Base-by-base conservation (phyloP, 805 yeast genomes). In the Geotrichum ghanense region DNA sequence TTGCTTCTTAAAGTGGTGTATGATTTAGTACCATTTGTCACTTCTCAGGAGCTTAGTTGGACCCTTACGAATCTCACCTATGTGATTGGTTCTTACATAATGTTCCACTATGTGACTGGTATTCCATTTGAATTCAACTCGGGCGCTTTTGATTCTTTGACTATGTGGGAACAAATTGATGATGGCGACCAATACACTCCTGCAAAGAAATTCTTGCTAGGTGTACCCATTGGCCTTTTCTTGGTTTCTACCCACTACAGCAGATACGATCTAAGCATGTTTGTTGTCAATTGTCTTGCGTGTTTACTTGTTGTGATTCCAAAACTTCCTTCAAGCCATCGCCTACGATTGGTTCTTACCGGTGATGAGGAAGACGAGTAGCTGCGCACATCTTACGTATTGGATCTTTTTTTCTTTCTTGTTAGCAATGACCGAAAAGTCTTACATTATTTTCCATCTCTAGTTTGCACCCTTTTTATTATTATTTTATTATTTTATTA, bases 131-230 rank as follows among this genome's bases (percentile, higher is more conserved):
- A 92, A 57, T 89, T 90, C 69, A 92, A 89, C 61, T 81, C 84
- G 37, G 98, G 98, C 40, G 97, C 97, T 0, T 92, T 83, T 65
- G 98, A 90, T 62, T 81, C 86, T 59, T 72, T 90, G 54, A 92
- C 96, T 20, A 87, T 90, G 97, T 90, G 98, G 98, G 98, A 90
- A 66, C 98, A 90, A 66, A 81, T 83, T 49, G 94, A 85, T 63
- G 80, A 89, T 58, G 98, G 97, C 49, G 97, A 88, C 60, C 95
- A 88, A 64, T 90, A 89, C 63, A 92, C 98, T 0, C 98, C 98
- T 10, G 81, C 95, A 34, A 89, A 92, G 71, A 90, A 90, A 66
- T 90, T 88, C 60, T 70, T 90, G 53, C 76, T 90, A 68, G 79
- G 85, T 44, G 96, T 92, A n/a, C 98, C 98, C 22, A 84, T 92